A percentile compares a stretch with the other conserved stretches of the same genome.
phyloP scores from a whole-genome alignment of 192 early-diverging fungal genomes.

The Obelidium mucronatum region DNA sequence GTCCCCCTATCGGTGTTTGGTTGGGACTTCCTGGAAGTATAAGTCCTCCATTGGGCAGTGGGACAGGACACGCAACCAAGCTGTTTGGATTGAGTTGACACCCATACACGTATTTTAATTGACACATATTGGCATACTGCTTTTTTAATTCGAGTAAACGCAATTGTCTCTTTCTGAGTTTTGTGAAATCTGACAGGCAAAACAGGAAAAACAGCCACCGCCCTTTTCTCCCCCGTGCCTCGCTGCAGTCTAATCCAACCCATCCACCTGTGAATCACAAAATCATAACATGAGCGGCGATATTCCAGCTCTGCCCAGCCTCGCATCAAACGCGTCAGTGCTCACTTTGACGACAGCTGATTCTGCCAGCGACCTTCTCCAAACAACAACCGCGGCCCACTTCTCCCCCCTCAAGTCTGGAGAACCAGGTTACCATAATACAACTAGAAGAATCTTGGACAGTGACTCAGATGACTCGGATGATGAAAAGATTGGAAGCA shows the following conservation, averaged over 20 bases:
- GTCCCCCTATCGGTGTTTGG: background rate
- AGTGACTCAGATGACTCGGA: slow-evolving; percentile 4
- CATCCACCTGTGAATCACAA: too few species aligned
- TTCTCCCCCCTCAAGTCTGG: background rate
- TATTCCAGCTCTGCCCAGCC: background rate
- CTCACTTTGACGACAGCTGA: background rate
- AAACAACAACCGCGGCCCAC: too few species aligned
- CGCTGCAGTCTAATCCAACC: too few species aligned
- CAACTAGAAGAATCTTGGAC: background rate
- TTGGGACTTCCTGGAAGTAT: background rate
- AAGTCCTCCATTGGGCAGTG: background rate
- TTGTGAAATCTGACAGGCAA: too few species aligned
- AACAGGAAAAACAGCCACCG: too few species aligned
- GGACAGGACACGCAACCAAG: background rate
- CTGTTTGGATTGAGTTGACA: too few species aligned
- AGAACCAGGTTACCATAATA: background rate
- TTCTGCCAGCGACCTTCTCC: background rate
- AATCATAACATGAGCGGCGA: too few species aligned
- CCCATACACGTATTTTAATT: too few species aligned
- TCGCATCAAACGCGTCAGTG: background rate
- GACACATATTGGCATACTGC: too few species aligned
- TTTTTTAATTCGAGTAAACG: too few species aligned
- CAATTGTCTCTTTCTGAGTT: too few species aligned
- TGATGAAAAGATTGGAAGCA: slow-evolving; percentile 2
- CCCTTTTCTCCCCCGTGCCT: too few species aligned